These are phyloP conservation scores for Saturnispora sekii DNA, from an alignment of 805 yeast genomes.

Conservation along the genomic window DNA sequence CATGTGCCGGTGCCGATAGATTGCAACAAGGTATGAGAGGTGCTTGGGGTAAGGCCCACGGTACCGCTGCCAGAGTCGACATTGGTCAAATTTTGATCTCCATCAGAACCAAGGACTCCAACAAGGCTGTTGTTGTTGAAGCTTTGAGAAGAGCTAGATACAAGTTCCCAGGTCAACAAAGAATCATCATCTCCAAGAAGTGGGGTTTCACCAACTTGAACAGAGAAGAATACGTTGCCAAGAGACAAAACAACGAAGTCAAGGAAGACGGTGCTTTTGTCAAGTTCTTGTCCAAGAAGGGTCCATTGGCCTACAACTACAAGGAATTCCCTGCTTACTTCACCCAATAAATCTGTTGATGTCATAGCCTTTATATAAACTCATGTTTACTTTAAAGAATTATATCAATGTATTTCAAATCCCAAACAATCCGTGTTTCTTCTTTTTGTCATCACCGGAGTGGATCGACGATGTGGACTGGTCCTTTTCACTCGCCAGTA, in stretches of 20 bases:
- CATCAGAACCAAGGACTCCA: conserved; percentile 95
- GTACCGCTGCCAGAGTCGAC: conserved; percentile 98
- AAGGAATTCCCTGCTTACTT: conserved; percentile 84
- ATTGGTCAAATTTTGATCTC: conserved; percentile 98
- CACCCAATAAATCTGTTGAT: conserved; percentile 29
- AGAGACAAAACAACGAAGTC: conserved; percentile 96
- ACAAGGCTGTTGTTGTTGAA: conserved; percentile 96
- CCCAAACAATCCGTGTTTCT: conserved; percentile 6
- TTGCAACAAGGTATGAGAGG: conserved; percentile 99
- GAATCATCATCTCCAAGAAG: conserved; percentile 97
- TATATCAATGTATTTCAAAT: background rate
- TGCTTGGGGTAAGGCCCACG: conserved; percentile 99
- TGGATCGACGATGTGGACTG: background rate
- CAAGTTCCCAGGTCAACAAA: conserved; percentile 99
- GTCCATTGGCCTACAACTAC: conserved; percentile 88
- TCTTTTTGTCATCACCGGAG: background rate
- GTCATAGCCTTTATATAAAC: conserved; percentile 1
- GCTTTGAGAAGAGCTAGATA: conserved; percentile 99
- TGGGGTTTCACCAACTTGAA: conserved; percentile 99
- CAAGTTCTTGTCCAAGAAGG: conserved; percentile 95
- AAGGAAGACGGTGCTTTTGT: conserved; percentile 99
- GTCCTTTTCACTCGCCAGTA: conserved; percentile 4
- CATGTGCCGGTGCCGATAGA: conserved; percentile 99
- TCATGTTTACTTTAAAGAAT: conserved; percentile 3
- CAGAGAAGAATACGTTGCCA: conserved; percentile 93